A percentile compares a stretch with the other conserved stretches of the same genome.
phyloP scores from a whole-genome alignment of 2,329 filamentous ascomycete species.

The Fusarium siculi region DNA sequence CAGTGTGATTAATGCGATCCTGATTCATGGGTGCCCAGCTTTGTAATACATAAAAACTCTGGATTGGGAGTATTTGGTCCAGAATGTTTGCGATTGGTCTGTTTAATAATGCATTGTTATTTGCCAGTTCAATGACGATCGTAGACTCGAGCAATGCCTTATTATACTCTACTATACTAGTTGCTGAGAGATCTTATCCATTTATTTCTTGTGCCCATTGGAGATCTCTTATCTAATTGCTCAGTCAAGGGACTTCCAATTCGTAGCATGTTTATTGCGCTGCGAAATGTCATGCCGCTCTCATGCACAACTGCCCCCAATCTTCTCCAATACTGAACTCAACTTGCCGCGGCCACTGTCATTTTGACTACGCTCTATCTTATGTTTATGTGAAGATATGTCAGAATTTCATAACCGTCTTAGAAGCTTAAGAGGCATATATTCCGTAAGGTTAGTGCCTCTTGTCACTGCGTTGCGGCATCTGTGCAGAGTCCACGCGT shows the following conservation, averaged over 20 bases:
- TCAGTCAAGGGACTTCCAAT: too few species aligned
- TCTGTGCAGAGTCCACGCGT: neutral
- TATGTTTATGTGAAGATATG: neutral
- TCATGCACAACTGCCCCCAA: neutral
- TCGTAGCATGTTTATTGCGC: too few species aligned
- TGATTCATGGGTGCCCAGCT: neutral
- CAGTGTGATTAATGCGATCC: neutral
- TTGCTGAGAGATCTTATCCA: neutral
- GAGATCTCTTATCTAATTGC: neutral
- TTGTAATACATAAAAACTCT: neutral
- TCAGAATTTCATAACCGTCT: neutral
- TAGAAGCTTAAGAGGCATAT: neutral
- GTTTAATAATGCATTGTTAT: too few species aligned
- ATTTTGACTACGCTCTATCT: neutral
- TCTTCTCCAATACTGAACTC: accelerated
- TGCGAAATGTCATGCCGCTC: too few species aligned
- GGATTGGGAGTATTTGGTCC: neutral
- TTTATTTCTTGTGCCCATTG: neutral
- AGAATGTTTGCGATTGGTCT: neutral
- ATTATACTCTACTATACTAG: neutral
- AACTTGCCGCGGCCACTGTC: neutral
- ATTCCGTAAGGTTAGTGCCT: neutral
- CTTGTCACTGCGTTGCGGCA: neutral
- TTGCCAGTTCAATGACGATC: neutral
- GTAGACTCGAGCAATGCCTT: neutral